These are phyloP conservation scores for Colletotrichum sp. DNA, from an alignment of 2,329 filamentous ascomycete species.

Conservation along the genomic window DNA sequence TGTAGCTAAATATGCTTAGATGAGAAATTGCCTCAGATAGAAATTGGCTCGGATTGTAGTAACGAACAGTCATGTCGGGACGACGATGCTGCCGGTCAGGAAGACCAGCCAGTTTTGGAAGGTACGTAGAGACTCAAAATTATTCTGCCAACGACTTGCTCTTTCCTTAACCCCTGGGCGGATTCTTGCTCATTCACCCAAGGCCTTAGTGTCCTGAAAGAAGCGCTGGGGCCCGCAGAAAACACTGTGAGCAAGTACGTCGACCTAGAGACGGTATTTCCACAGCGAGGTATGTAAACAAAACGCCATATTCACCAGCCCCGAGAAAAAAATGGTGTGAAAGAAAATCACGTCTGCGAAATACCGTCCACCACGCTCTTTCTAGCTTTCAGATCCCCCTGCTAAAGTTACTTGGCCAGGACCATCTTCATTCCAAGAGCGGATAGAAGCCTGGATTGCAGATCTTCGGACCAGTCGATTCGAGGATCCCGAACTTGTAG, in stretches of 20 bases:
- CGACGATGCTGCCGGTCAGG: background rate
- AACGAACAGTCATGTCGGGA: background rate
- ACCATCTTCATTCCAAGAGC: background rate
- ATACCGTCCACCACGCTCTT: background rate
- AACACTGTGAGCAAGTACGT: background rate
- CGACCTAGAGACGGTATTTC: background rate
- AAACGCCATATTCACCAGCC: background rate
- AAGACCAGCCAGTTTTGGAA: background rate
- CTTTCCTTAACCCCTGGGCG: background rate
- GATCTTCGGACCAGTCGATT: background rate
- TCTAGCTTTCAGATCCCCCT: background rate
- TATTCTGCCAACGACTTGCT: background rate
- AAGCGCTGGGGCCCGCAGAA: background rate
- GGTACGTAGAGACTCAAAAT: background rate
- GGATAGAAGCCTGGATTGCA: conserved; percentile 14
- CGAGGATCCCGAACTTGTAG: conserved; percentile 16
- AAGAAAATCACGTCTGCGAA: background rate
- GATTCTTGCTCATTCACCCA: background rate
- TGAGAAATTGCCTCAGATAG: background rate
- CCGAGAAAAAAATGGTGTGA: background rate
- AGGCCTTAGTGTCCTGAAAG: background rate
- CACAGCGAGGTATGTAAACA: conserved; percentile 12
- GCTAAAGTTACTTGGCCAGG: conserved; percentile 1
- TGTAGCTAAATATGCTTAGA: background rate
- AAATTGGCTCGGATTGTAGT: background rate